A percentile compares a stretch with the other conserved stretches of the same genome.
Conservation (phyloP, 2,329 filamentous ascomycete species). For the Pseudopyricularia javanii region DNA sequence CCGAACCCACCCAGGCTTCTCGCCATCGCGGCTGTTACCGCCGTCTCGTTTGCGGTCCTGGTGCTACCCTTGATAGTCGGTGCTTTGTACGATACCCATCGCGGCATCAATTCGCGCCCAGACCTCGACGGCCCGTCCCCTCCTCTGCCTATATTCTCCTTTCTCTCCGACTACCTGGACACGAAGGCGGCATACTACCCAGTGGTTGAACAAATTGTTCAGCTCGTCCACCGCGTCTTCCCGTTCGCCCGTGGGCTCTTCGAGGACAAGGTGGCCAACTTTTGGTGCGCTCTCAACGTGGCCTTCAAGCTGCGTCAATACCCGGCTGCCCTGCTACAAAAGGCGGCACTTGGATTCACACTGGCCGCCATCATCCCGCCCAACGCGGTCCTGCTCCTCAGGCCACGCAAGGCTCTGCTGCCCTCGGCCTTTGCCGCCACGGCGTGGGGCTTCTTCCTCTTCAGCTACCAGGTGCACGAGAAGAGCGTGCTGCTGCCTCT, state of each 20-base stretch:
- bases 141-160: constrained; percentile 49
- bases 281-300: constrained; percentile 90
- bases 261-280: constrained; percentile 97
- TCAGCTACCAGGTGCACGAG: constrained; percentile 96
- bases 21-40: constrained; percentile 62
- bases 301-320: constrained; percentile 76
- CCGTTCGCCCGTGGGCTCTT: constrained; percentile 93
- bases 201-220: constrained; percentile 63
- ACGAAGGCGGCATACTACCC: constrained; percentile 61
- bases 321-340: constrained; percentile 59
- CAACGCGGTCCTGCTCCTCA: constrained; percentile 66
- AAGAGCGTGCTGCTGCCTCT: constrained; percentile 91
- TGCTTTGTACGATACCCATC: constrained; percentile 54
- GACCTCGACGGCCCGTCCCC: constrained; percentile 45
- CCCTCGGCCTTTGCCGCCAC: constrained; percentile 72
- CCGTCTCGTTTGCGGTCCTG: constrained; percentile 60
- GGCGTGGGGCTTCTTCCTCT: constrained; percentile 95
- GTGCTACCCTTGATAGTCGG: constrained; percentile 65
- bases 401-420: constrained; percentile 64
- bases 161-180: constrained; percentile 46
- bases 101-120: constrained; percentile 44
- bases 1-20: constrained; percentile 58
- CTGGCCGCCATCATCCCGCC: constrained; percentile 65
- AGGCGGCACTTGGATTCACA: constrained; percentile 62
- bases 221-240: constrained; percentile 85